A percentile compares a stretch with the other conserved stretches of the same genome.
These are phyloP conservation scores for Hymenoscyphus occultus DNA, from an alignment of 2,329 filamentous ascomycete genomes.

Conservation along the genomic window DNA sequence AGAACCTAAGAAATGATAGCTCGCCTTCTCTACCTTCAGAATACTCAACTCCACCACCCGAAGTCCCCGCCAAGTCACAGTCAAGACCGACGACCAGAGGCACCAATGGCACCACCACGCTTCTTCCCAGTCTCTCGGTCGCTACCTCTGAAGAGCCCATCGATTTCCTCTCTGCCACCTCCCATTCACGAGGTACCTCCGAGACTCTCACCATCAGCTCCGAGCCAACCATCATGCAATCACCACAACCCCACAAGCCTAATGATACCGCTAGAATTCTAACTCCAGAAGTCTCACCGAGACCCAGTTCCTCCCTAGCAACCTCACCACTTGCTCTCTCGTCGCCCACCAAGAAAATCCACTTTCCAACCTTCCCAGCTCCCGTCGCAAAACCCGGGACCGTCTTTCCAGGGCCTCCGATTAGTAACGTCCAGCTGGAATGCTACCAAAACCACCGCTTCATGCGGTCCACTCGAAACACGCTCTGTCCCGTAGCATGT, in stretches of 20 bases:
- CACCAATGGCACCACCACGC: constrained; percentile 1
- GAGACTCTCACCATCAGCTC: constrained; percentile 33
- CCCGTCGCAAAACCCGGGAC: constrained; percentile 20
- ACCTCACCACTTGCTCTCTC: constrained; percentile 21
- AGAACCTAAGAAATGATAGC: constrained; percentile 20
- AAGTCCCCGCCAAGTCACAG: constrained; percentile 26
- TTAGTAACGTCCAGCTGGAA: constrained; percentile 30
- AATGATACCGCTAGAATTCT: constrained; percentile 23
- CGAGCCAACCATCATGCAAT: constrained; percentile 22
- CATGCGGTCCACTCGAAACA: constrained; percentile 33
- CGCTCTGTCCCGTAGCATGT: constrained; percentile 33
- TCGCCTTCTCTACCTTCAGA: constrained; percentile 23
- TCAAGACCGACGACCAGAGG: constrained; percentile 17
- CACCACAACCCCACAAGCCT: constrained; percentile 31
- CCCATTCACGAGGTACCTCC: constrained; percentile 27
- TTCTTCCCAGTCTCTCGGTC: constrained; percentile 9
- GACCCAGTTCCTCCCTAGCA: constrained; percentile 9
- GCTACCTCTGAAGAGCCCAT: constrained; percentile 2
- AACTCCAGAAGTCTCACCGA: constrained; percentile 26
- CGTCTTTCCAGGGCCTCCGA: constrained; percentile 24
- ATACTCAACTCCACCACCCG: constrained; percentile 8
- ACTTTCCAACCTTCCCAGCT: constrained; percentile 24
- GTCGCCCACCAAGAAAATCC: constrained; percentile 18
- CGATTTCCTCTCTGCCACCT: constrained; percentile 4
- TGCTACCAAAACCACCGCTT: constrained; percentile 35